phyloP scores from a whole-genome alignment of 495 filamentous ascomycete genomes.

The Penicillium fimorum region DNA sequence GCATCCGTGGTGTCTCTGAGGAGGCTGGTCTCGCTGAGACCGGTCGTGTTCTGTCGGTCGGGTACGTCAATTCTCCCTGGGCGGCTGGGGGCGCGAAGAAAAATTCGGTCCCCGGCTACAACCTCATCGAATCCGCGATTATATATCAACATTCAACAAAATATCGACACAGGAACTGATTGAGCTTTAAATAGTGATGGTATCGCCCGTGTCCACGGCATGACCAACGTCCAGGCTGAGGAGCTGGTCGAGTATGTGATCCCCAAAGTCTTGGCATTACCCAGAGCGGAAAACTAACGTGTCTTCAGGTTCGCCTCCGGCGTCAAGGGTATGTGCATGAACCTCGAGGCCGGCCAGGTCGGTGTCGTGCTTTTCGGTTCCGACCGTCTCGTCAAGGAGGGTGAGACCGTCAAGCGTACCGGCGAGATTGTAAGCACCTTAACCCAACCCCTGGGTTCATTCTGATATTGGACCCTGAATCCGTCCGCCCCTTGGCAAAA shows the following conservation, averaged over 20 bases:
- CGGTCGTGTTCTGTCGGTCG: slow-evolving; percentile 96
- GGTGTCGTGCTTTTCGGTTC: slow-evolving; percentile 99
- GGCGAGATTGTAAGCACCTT: slow-evolving; percentile 85
- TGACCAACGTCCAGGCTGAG: slow-evolving; percentile 99
- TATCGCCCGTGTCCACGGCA: slow-evolving; percentile 99
- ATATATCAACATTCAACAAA: slow-evolving; percentile 13
- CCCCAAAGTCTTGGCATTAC: slow-evolving; percentile 23
- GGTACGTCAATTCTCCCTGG: slow-evolving; percentile 63
- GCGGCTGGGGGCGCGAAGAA: slow-evolving; percentile 28
- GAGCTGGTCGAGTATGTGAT: slow-evolving; percentile 96
- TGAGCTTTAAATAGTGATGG: slow-evolving; percentile 71
- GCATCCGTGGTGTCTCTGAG: slow-evolving; percentile 96
- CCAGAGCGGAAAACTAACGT: slow-evolving; percentile 38
- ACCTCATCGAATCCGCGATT: slow-evolving; percentile 30
- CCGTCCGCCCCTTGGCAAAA: neutral
- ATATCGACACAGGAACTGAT: slow-evolving; percentile 21
- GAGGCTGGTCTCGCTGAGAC: slow-evolving; percentile 97
- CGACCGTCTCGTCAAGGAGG: slow-evolving; percentile 99
- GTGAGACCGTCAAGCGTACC: slow-evolving; percentile 99
- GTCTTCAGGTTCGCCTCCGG: slow-evolving; percentile 89
- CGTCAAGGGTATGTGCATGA: slow-evolving; percentile 99
- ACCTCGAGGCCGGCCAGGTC: slow-evolving; percentile 99
- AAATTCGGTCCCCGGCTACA: slow-evolving; percentile 37
- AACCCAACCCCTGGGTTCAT: slow-evolving; percentile 2
- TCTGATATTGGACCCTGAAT: slow-evolving; percentile 15